Percentiles rank a stretch among this genome's conserved stretches.
phyloP scores from a whole-genome alignment of 1,284 basidiomycete genomes.

The Mycena citricolor region DNA sequence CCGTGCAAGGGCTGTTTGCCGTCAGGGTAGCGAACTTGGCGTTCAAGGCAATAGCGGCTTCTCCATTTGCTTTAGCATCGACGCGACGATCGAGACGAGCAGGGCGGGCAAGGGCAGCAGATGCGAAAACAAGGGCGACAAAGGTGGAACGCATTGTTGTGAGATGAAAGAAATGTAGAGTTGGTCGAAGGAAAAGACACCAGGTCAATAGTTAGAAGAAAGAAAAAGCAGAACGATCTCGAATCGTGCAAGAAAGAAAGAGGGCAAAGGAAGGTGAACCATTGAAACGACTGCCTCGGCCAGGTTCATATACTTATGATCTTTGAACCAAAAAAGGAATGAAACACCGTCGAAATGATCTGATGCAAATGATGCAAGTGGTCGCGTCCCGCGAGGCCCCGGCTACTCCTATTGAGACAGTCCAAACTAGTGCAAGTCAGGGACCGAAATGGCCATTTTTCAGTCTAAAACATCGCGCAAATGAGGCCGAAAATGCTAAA shows the following conservation, averaged over 20 bases:
- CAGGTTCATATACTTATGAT: too few species aligned
- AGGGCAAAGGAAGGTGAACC: slow-evolving; percentile 22
- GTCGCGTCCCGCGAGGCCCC: too few species aligned
- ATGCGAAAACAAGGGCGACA: slow-evolving; percentile 37
- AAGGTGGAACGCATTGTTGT: slow-evolving; percentile 29
- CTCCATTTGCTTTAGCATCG: too few species aligned
- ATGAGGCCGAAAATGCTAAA: too few species aligned
- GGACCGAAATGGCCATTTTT: too few species aligned
- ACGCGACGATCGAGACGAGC: slow-evolving; percentile 34
- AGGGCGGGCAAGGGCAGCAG: slow-evolving; percentile 40
- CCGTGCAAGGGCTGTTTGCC: slow-evolving; percentile 41
- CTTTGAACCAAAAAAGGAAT: too few species aligned
- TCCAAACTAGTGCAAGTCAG: too few species aligned
- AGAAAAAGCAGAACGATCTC: slow-evolving; percentile 29
- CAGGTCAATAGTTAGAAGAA: slow-evolving; percentile 29
- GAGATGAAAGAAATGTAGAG: slow-evolving; percentile 23
- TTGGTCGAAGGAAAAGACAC: slow-evolving; percentile 31
- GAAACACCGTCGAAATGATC: too few species aligned
- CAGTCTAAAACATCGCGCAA: too few species aligned
- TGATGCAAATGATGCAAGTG: too few species aligned
- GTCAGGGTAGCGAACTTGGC: slow-evolving; percentile 46
- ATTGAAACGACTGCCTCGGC: too few species aligned
- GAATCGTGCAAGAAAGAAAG: slow-evolving; percentile 29
- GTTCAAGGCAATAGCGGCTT: slow-evolving; percentile 53
- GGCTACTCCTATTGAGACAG: too few species aligned